These are phyloP conservation scores for Sporothrix pallida DNA, from an alignment of 2,329 filamentous ascomycete genomes.

Conservation along the genomic window DNA sequence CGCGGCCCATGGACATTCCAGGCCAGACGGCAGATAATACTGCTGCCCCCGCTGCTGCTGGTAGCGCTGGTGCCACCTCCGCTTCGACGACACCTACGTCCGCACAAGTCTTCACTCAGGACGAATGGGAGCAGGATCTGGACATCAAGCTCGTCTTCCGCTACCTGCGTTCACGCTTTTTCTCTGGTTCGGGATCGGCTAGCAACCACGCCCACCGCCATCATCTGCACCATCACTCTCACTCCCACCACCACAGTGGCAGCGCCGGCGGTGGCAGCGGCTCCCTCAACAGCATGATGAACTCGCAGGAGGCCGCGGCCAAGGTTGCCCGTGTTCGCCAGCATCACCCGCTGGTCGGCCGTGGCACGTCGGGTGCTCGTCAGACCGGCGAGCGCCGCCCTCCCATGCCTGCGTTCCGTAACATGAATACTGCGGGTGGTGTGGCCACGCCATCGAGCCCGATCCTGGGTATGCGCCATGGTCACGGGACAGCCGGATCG, in stretches of 20 bases:
- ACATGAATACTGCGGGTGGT: constrained; percentile 21
- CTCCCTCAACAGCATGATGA: constrained; percentile 43
- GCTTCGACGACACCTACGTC: neutral
- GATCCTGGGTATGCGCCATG: constrained; percentile 54
- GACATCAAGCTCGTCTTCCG: constrained; percentile 91
- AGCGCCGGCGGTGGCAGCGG: neutral
- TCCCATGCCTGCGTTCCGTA: constrained; percentile 48
- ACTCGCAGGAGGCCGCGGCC: constrained; percentile 69
- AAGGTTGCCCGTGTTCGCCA: constrained; percentile 84
- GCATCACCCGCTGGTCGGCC: constrained; percentile 83
- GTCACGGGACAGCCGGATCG: constrained; percentile 64
- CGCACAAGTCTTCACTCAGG: constrained; percentile 60
- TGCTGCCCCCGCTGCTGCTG: constrained; percentile 17
- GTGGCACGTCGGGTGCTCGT: constrained; percentile 41
- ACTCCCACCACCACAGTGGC: constrained; percentile 1
- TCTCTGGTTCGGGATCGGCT: constrained; percentile 51
- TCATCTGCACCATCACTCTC: constrained; percentile 23
- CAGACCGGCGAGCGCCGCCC: constrained; percentile 51
- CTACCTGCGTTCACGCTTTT: constrained; percentile 79
- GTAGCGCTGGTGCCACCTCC: constrained; percentile 19
- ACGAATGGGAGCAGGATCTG: constrained; percentile 93
- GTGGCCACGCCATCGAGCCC: constrained; percentile 55
- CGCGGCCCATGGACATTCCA: constrained; percentile 49
- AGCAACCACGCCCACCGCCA: constrained; percentile 25
- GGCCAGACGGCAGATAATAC: constrained; percentile 40